Evolutionary conservation across 257 asterid species (phyloP).

Genomic region (Nicotiana otophora): DNA sequence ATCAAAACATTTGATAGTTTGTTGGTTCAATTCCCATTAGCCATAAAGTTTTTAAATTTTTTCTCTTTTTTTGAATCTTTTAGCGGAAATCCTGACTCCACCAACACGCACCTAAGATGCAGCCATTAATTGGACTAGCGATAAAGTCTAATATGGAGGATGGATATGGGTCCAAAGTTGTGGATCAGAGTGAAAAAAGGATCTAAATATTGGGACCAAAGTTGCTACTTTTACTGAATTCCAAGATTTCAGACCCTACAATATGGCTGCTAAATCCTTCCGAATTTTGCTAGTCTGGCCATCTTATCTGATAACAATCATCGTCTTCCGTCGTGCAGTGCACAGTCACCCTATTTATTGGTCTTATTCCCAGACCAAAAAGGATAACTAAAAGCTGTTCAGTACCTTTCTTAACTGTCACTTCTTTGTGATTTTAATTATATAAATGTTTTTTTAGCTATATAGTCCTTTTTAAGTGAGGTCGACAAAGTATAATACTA

Average conservation of each 20-base stretch:
- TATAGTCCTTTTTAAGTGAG: too few species aligned
- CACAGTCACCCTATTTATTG: slow-evolving; percentile 7
- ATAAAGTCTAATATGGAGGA: background rate
- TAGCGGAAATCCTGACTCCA: too few species aligned
- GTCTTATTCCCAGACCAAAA: slow-evolving; percentile 9
- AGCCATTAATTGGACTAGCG: background rate
- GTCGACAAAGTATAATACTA: background rate
- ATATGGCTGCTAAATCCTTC: slow-evolving; percentile 6
- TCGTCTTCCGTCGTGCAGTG: slow-evolving; percentile 18
- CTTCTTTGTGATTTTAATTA: slow-evolving; percentile 11
- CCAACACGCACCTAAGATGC: background rate
- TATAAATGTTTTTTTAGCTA: too few species aligned
- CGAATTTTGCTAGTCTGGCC: slow-evolving; percentile 25
- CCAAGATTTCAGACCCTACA: background rate
- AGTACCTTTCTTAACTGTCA: slow-evolving; percentile 15
- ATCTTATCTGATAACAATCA: slow-evolving; percentile 23
- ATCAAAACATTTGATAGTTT: too few species aligned
- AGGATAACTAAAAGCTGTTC: background rate
- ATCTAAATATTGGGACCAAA: background rate
- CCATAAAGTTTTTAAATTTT: too few species aligned
- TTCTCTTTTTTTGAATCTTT: too few species aligned
- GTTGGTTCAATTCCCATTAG: too few species aligned
- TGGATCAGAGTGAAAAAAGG: background rate
- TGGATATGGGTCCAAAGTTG: background rate
- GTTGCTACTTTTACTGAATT: background rate